Conservation (phyloP, 73 alveolate species). For the Symbiodinium natans region DNA sequence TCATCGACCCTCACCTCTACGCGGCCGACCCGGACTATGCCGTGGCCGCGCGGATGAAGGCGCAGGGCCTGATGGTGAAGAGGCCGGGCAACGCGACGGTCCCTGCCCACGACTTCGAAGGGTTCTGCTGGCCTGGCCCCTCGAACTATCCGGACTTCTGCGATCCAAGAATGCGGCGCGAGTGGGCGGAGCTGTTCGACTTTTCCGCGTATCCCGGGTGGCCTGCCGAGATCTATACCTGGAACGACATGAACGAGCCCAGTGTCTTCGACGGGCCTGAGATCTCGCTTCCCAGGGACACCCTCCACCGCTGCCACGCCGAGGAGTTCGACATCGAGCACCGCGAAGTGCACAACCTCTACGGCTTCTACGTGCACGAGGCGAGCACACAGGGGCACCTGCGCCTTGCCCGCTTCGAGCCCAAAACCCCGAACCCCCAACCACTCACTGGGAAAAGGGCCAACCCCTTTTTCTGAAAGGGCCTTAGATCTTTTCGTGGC, state of each 20-base stretch:
- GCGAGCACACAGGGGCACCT: slow-evolving; percentile 26
- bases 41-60: neutral
- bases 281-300: slow-evolving; percentile 55
- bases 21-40: slow-evolving; percentile 33
- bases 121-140: slow-evolving; percentile 97
- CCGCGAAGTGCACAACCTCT: slow-evolving; percentile 96
- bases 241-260: slow-evolving; percentile 95
- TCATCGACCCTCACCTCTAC: slow-evolving; percentile 97
- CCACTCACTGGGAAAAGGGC: too few relatives aligned
- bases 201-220: slow-evolving; percentile 43
- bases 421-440: too few relatives aligned
- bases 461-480: too few relatives aligned
- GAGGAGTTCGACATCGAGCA: slow-evolving; percentile 19
- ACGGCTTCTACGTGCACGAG: slow-evolving; percentile 96
- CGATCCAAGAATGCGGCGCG: slow-evolving; percentile 18
- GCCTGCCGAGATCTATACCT: slow-evolving; percentile 93
- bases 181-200: slow-evolving; percentile 85
- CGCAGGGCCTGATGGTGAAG: slow-evolving; percentile 24
- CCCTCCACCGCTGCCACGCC: slow-evolving; percentile 1
- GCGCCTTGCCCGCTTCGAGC: too few relatives aligned
- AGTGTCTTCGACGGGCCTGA: slow-evolving; percentile 95
- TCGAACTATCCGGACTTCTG: slow-evolving; percentile 97
- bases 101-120: slow-evolving; percentile 85
- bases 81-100: neutral
- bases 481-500: too few relatives aligned